Base-by-base conservation (phyloP, 1,139 yeast species). In the Pneumocystis sp. region DNA sequence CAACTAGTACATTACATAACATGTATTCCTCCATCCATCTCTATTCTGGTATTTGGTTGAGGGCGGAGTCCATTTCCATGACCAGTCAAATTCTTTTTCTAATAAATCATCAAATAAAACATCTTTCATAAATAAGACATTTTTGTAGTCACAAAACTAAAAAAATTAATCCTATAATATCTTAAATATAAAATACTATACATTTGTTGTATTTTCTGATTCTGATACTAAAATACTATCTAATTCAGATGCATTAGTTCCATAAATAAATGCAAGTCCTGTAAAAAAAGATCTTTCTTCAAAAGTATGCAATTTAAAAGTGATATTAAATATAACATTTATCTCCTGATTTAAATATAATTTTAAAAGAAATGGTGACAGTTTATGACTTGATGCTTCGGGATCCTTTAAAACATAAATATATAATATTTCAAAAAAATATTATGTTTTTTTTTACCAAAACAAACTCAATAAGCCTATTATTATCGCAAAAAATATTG, bases 111-210 rank as follows among this genome's bases (percentile, higher is more conserved):
- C 63, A 37, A 73, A 61, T 1, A 61, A 64, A 60, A 71, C 71
- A 67, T 75, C 78, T 62, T 78, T 79, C 19, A 77, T 70, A 56
- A 76, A 70, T n/a, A 70, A 72, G 4, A 76, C 79, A 65, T 77
- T 76, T 45, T 75, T 74, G 65, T 75, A 75, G 57, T 76, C 74
- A 66, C 76, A 79, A 45, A 77, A 71, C 69, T 67, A 39, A 29
- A 59, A n/a, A 15, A 21, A 62, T 61, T 17, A 34, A 8, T 25
- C 56, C 29, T 56, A 62, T 34, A 45, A 21, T 12, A 45, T 2
- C 17, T 40, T 15, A 7, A 7, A 21, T 21, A 45, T 17, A 45
- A 3, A 19, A 17, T 21, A 21, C 6, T 7, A 21, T 7, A 21
- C 57, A 50, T 50, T 25, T 8, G 15, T 15, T 8, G 2, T 1